Evolutionary conservation across 768 basidiomycete genomes (phyloP).

Genomic region (Tricholoma saponaceum): DNA sequence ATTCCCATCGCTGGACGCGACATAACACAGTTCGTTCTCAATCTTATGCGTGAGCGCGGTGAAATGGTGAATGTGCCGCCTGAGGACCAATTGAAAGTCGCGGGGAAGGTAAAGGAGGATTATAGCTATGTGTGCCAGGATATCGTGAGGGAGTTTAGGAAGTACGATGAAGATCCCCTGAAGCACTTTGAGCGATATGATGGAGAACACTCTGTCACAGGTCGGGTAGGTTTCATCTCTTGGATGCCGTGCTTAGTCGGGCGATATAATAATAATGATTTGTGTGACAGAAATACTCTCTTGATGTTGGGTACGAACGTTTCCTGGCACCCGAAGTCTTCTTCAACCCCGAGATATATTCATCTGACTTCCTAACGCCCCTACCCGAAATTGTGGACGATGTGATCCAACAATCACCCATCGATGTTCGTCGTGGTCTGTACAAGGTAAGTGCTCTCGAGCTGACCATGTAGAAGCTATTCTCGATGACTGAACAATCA

Average conservation of each 20-base stretch:
- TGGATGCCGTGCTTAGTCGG: background rate
- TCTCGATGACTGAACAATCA: background rate
- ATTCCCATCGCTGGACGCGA: constrained; percentile 98
- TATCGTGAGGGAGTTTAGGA: constrained; percentile 97
- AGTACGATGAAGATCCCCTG: constrained; percentile 94
- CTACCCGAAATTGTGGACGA: constrained; percentile 94
- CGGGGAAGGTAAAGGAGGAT: constrained; percentile 94
- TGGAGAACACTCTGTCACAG: constrained; percentile 90
- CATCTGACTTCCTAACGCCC: constrained; percentile 95
- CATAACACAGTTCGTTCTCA: constrained; percentile 94
- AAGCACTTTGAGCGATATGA: constrained; percentile 94
- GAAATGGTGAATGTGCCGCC: constrained; percentile 89
- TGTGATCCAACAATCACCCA: constrained; percentile 93
- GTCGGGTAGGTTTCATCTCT: constrained; percentile 56
- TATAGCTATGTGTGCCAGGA: constrained; percentile 99
- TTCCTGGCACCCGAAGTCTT: constrained; percentile 99
- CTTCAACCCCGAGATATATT: constrained; percentile 99
- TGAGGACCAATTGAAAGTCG: constrained; percentile 90
- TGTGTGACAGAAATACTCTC: constrained; percentile 71
- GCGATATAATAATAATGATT: background rate
- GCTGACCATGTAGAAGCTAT: background rate
- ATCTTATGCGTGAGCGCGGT: constrained; percentile 91
- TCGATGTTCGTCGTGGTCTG: constrained; percentile 92
- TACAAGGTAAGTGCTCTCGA: constrained; percentile 68
- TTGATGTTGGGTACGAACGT: constrained; percentile 97